A percentile compares a stretch with the other conserved stretches of the same genome.
These are phyloP conservation scores for Magnaporthales sp. DNA, from an alignment of 2,329 filamentous ascomycete species.

Conservation along the genomic window DNA sequence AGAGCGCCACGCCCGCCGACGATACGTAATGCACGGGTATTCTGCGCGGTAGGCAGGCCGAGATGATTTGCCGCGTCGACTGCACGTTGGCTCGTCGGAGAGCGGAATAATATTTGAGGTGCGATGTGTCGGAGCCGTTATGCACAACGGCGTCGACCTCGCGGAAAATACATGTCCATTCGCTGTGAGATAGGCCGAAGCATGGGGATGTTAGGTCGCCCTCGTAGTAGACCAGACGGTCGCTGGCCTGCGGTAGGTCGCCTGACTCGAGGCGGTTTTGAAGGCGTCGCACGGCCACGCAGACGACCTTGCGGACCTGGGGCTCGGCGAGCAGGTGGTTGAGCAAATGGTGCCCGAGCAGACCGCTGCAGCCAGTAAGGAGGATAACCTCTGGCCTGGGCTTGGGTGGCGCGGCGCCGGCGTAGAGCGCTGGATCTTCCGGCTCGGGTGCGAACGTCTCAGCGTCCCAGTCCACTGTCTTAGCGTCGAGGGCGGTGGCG, in stretches of 20 bases:
- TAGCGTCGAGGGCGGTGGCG: too few relatives aligned
- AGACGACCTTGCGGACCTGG: not conserved
- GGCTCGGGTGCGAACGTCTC: not conserved
- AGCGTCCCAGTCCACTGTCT: not conserved
- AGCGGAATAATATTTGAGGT: constrained; percentile 20
- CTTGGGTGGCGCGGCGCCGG: not conserved
- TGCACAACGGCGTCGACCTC: constrained; percentile 28
- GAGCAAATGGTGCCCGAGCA: constrained; percentile 17
- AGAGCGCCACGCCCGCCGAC: constrained; percentile 18
- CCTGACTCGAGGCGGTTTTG: not conserved
- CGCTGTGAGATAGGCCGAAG: not conserved
- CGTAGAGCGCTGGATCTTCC: not conserved
- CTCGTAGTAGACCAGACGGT: not conserved
- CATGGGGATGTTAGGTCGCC: not conserved
- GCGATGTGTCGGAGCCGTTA: constrained; percentile 26
- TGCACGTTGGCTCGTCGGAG: constrained; percentile 19
- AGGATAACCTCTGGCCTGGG: not conserved
- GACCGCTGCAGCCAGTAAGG: not conserved
- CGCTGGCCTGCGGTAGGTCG: not conserved
- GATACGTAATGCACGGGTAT: constrained; percentile 30
- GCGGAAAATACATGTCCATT: not conserved
- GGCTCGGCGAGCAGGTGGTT: not conserved
- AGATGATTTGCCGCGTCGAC: constrained; percentile 19
- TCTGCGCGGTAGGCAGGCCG: constrained; percentile 6
- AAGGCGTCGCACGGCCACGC: not conserved